Evolutionary conservation across 225 moss, liverwort and hornwort genomes (phyloP).

Genomic region (Physcomitrium patens): DNA sequence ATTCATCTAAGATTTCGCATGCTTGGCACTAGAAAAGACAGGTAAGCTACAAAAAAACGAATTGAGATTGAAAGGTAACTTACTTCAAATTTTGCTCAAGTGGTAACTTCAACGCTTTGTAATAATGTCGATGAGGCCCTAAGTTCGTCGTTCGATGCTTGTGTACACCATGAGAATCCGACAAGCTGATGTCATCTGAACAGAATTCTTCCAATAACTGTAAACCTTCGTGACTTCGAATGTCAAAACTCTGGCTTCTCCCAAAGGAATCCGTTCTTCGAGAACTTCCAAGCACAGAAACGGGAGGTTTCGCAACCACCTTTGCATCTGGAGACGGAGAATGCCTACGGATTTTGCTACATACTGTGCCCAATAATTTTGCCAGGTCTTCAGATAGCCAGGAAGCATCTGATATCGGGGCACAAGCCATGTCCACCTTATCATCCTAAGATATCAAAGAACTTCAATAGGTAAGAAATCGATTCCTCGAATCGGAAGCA

Average conservation of each 20-base stretch:
- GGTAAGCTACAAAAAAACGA: neutral
- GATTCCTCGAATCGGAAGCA: neutral
- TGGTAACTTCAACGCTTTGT: conserved; percentile 55
- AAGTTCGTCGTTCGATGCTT: conserved; percentile 42
- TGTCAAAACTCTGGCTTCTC: conserved; percentile 57
- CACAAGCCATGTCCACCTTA: conserved; percentile 63
- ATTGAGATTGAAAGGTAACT: neutral
- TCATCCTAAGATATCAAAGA: conserved; percentile 47
- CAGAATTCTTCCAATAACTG: conserved; percentile 62
- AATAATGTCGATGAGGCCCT: conserved; percentile 70
- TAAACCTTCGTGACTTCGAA: conserved; percentile 53
- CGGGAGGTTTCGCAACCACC: conserved; percentile 42
- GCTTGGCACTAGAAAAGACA: conserved; percentile 1
- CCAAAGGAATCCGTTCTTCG: conserved; percentile 33
- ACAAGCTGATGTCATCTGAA: conserved; percentile 48
- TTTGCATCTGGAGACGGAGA: conserved; percentile 35
- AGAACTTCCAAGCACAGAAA: conserved; percentile 33
- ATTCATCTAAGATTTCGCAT: conserved; percentile 6
- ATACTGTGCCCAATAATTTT: conserved; percentile 56
- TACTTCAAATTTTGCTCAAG: conserved; percentile 59
- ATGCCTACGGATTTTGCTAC: conserved; percentile 57
- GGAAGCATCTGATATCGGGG: conserved; percentile 57
- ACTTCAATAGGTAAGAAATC: conserved; percentile 12
- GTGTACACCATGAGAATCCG: conserved; percentile 34
- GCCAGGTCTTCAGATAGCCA: conserved; percentile 62